Evolutionary conservation across 1,284 basidiomycete species (phyloP).

Genomic region (Trichosporon ovoides): DNA sequence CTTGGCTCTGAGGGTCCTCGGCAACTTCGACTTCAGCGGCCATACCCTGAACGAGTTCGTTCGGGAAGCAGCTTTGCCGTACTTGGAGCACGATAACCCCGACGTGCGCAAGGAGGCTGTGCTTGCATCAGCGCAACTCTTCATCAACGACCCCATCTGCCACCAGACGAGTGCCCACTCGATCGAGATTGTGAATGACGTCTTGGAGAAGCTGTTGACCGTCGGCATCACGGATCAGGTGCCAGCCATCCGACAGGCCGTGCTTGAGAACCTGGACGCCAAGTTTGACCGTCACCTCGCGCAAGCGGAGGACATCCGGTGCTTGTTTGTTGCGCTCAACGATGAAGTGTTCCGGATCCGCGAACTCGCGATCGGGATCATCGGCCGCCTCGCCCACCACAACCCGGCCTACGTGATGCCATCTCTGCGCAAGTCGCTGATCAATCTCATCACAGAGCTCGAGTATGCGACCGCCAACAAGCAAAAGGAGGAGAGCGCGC

Average conservation of each 20-base stretch:
- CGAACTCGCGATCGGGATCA: conserved; percentile 81
- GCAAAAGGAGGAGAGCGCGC: conserved; percentile 79
- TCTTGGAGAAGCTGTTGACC: conserved; percentile 91
- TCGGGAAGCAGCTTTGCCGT: conserved; percentile 83
- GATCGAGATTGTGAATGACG: conserved; percentile 96
- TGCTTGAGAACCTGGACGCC: conserved; percentile 81
- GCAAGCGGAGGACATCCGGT: conserved; percentile 95
- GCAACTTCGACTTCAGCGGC: conserved; percentile 90
- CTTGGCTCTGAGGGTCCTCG: conserved; percentile 80
- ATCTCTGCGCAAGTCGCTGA: conserved; percentile 88
- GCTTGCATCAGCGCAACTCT: conserved; percentile 82
- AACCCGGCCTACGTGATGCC: conserved; percentile 99
- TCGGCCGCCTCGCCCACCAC: conserved; percentile 88
- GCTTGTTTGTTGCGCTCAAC: conserved; percentile 94
- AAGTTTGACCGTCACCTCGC: conserved; percentile 98
- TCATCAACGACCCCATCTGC: conserved; percentile 92
- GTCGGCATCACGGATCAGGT: conserved; percentile 95
- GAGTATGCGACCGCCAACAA: conserved; percentile 93
- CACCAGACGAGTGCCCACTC: conserved; percentile 94
- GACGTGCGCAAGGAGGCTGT: conserved; percentile 90
- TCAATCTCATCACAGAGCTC: conserved; percentile 93
- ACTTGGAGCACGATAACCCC: conserved; percentile 85
- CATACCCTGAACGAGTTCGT: conserved; percentile 97
- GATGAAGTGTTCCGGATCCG: conserved; percentile 95
- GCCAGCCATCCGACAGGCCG: conserved; percentile 70